These are phyloP conservation scores for Rhynchospora pubera DNA, from an alignment of 176 grass and related monocot genomes.

Conservation along the genomic window DNA sequence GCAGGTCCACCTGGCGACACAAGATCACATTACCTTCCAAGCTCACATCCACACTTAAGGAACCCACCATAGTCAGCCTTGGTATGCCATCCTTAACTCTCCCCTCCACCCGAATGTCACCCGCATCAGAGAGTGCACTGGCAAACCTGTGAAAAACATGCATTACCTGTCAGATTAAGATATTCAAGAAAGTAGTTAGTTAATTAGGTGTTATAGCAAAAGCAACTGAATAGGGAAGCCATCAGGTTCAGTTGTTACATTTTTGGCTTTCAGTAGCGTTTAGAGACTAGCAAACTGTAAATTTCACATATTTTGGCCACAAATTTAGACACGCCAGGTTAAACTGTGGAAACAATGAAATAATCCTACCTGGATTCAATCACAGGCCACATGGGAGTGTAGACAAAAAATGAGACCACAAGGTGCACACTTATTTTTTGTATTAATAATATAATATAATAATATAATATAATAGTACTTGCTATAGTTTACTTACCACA, in stretches of 20 bases:
- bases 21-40: conserved; percentile 84
- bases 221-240: background rate
- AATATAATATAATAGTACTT: no score
- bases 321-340: background rate
- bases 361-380: background rate
- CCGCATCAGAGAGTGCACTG: conserved; percentile 49
- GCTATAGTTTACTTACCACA: no score
- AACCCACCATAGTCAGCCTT: conserved; percentile 56
- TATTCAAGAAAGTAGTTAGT: background rate
- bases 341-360: background rate
- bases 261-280: background rate
- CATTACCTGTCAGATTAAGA: background rate
- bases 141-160: conserved; percentile 44
- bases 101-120: conserved; percentile 63
- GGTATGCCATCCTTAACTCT: conserved; percentile 59
- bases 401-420: background rate
- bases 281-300: background rate
- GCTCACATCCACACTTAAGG: conserved; percentile 61
- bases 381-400: background rate
- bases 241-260: background rate
- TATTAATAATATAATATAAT: no score
- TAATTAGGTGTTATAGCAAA: background rate
- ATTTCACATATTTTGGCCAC: background rate
- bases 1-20: conserved; percentile 69
- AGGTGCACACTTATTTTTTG: background rate